Evolutionary conservation across 2,329 filamentous ascomycete genomes (phyloP).

Genomic region (Fusarium acutatum): DNA sequence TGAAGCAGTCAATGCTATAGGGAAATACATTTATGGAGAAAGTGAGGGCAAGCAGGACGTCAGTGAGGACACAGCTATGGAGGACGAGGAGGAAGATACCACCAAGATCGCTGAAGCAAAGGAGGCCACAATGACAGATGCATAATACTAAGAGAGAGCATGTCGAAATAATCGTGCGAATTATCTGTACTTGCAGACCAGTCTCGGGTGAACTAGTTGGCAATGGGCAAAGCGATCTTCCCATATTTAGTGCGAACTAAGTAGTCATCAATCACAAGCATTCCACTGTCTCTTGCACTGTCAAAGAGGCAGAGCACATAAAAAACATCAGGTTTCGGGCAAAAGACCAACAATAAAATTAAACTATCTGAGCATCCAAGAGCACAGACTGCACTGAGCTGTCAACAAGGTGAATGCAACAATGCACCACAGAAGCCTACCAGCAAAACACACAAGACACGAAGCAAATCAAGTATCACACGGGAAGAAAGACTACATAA

Average conservation of each 20-base stretch:
- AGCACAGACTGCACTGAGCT: slow-evolving; percentile 24
- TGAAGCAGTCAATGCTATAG: slow-evolving; percentile 35
- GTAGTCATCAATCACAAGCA: background rate
- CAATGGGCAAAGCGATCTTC: slow-evolving; percentile 29
- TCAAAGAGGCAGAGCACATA: background rate
- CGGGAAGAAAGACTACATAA: background rate
- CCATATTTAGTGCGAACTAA: background rate
- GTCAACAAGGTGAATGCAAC: slow-evolving; percentile 1
- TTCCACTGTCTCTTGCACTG: background rate
- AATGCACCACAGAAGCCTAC: background rate
- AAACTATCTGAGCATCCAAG: slow-evolving; percentile 25
- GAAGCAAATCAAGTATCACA: background rate
- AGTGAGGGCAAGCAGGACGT: slow-evolving; percentile 10
- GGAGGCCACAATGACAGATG: slow-evolving; percentile 34
- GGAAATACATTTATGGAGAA: slow-evolving; percentile 42
- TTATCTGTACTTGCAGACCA: slow-evolving; percentile 2
- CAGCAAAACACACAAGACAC: background rate
- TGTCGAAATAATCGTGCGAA: background rate
- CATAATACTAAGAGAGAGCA: background rate
- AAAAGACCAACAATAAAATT: slow-evolving; percentile 24
- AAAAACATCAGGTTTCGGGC: background rate
- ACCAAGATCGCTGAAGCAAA: slow-evolving; percentile 5
- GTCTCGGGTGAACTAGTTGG: background rate
- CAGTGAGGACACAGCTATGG: slow-evolving; percentile 34
- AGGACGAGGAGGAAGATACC: slow-evolving; percentile 13